Evolutionary conservation across 495 filamentous ascomycete species (phyloP).

Genomic region (Aspergillus biplanus): DNA sequence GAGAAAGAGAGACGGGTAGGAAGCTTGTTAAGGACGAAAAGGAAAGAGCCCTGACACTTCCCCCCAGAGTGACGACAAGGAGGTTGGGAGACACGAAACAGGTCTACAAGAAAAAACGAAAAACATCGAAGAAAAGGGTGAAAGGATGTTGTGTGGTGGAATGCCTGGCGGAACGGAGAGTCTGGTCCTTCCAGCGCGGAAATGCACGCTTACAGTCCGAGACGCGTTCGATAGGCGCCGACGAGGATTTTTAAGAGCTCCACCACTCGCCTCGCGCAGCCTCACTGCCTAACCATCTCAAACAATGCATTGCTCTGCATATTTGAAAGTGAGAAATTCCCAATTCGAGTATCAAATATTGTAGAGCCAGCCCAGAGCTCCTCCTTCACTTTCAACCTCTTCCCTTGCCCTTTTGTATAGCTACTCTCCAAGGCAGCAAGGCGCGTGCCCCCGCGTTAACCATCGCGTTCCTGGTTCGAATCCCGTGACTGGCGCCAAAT

Average conservation of each 20-base stretch:
- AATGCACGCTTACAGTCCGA: conserved; percentile 53
- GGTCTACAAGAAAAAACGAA: conserved; percentile 29
- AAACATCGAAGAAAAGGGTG: conserved; percentile 40
- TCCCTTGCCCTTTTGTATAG: background rate
- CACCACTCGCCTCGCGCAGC: conserved; percentile 35
- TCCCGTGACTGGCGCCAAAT: conserved; percentile 29
- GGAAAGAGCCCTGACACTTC: conserved; percentile 25
- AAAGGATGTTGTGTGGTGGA: conserved; percentile 43
- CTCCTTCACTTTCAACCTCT: background rate
- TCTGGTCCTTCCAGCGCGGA: conserved; percentile 48
- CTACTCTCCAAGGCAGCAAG: conserved; percentile 8
- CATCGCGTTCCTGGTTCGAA: conserved; percentile 28
- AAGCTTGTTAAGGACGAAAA: conserved; percentile 28
- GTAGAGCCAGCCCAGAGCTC: background rate
- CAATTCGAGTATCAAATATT: background rate
- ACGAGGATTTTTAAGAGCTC: conserved; percentile 34
- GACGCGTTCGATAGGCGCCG: conserved; percentile 55
- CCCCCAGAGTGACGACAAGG: conserved; percentile 26
- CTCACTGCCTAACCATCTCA: conserved; percentile 18
- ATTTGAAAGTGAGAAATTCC: background rate
- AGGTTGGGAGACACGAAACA: conserved; percentile 27
- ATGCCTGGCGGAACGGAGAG: conserved; percentile 43
- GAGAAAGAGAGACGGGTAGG: conserved; percentile 18
- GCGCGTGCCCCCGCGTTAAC: conserved; percentile 27
- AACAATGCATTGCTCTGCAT: conserved; percentile 26